These are phyloP conservation scores for Emergomyces pasteurianus DNA, from an alignment of 2,329 filamentous ascomycete species.

Conservation along the genomic window DNA sequence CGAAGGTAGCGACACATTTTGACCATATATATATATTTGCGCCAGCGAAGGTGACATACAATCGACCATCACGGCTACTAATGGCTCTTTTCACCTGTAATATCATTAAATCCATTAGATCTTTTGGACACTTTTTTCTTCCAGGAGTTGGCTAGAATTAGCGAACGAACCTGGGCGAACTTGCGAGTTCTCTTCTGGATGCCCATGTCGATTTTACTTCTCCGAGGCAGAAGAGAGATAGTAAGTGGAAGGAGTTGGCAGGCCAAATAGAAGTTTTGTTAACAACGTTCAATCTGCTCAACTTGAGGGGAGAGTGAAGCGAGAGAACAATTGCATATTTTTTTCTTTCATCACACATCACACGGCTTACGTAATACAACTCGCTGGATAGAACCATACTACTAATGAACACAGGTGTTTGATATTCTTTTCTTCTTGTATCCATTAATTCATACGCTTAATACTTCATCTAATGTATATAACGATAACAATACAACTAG, in stretches of 20 bases:
- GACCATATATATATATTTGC: not conserved
- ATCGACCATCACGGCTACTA: slow-evolving; percentile 63
- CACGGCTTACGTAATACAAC: too few relatives aligned
- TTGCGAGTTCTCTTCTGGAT: slow-evolving; percentile 83
- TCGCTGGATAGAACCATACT: too few relatives aligned
- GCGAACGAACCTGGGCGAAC: slow-evolving; percentile 53
- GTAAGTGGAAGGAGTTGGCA: not conserved
- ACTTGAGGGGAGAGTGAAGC: too few relatives aligned
- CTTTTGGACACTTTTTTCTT: too few relatives aligned
- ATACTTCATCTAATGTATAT: not conserved
- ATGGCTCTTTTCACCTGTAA: slow-evolving; percentile 64
- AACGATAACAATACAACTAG: not conserved
- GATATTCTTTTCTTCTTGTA: not conserved
- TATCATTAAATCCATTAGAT: not conserved
- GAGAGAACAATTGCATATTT: too few relatives aligned
- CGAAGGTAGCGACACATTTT: not conserved
- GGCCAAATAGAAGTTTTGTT: not conserved
- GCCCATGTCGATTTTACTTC: slow-evolving; percentile 53
- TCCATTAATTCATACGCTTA: not conserved
- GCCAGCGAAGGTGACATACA: slow-evolving; percentile 28
- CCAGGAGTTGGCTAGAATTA: not conserved
- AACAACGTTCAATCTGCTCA: not conserved
- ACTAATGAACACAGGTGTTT: too few relatives aligned
- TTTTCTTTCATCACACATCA: too few relatives aligned
- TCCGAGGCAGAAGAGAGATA: not conserved